Conservation (phyloP, 2,329 filamentous ascomycete species). For the Fusarium citri region DNA sequence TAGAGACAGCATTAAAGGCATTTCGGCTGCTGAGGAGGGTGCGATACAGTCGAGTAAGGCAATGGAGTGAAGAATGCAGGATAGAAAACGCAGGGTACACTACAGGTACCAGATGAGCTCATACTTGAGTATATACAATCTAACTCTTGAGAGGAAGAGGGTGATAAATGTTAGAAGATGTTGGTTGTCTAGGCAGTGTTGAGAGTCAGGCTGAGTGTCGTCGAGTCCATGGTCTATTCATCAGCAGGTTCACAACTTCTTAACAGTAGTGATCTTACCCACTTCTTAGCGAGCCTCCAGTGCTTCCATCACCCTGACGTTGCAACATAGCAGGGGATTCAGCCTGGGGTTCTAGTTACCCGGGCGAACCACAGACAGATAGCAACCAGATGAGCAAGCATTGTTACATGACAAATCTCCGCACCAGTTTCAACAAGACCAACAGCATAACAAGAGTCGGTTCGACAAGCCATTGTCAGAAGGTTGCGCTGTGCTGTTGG, state of each 20-base stretch:
- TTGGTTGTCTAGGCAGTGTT: too few species aligned
- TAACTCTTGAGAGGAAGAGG: background rate
- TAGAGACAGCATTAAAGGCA: background rate
- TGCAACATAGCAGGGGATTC: background rate
- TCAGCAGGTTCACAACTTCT: background rate
- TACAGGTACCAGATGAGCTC: background rate
- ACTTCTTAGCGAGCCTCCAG: background rate
- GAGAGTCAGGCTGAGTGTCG: background rate
- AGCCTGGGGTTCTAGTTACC: background rate
- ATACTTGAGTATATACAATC: background rate
- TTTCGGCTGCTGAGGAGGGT: background rate
- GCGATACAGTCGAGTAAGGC: too few species aligned
- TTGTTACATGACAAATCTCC: background rate
- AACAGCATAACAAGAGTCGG: background rate
- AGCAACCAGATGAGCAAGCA: background rate
- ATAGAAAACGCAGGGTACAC: background rate
- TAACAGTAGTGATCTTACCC: background rate
- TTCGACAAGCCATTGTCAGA: background rate
- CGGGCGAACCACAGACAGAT: background rate
- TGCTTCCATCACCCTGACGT: background rate
- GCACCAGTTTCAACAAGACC: background rate
- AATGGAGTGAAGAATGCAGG: too few species aligned
- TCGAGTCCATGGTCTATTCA: background rate
- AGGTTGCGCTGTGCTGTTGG: background rate
- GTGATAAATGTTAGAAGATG: background rate